A percentile compares a stretch with the other conserved stretches of the same genome.
Conservation (phyloP, 225 moss, liverwort and hornwort species). For the Bryoerythrophyllum caledonicum region DNA sequence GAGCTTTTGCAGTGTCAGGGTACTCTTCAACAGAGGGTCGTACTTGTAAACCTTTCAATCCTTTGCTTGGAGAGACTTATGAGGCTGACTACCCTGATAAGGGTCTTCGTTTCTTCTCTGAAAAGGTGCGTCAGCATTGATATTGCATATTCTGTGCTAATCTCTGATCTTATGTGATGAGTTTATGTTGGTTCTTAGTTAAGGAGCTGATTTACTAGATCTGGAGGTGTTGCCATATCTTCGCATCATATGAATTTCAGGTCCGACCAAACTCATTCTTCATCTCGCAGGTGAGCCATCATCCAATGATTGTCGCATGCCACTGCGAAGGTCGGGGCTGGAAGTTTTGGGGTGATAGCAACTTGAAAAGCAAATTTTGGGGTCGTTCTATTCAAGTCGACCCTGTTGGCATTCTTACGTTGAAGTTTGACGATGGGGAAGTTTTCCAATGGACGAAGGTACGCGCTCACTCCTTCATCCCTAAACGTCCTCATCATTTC, state of each 20-base stretch:
- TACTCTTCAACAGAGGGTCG: constrained; percentile 95
- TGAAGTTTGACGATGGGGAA: constrained; percentile 95
- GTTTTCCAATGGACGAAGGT: constrained; percentile 98
- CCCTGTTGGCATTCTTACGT: constrained; percentile 87
- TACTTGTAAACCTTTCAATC: constrained; percentile 98
- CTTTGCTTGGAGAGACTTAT: constrained; percentile 93
- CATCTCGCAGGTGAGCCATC: constrained; percentile 90
- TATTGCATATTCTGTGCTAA: not conserved
- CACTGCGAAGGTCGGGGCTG: constrained; percentile 93
- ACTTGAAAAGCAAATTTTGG: constrained; percentile 99
- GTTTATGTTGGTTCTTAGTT: too few relatives aligned
- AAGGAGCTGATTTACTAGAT: too few relatives aligned
- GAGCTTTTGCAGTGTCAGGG: constrained; percentile 97
- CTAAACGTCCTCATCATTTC: too few relatives aligned
- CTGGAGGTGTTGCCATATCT: too few relatives aligned
- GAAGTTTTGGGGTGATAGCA: constrained; percentile 99
- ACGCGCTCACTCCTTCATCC: too few relatives aligned
- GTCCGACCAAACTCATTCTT: constrained; percentile 14
- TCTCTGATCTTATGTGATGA: too few relatives aligned
- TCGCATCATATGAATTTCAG: not conserved
- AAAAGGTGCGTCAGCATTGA: constrained; percentile 61
- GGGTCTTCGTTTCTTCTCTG: constrained; percentile 86
- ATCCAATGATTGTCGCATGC: constrained; percentile 99
- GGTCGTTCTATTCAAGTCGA: constrained; percentile 98
- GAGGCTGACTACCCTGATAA: constrained; percentile 97